These are phyloP conservation scores for Penicillium freii DNA, from an alignment of 2,329 filamentous ascomycete species.

Conservation along the genomic window DNA sequence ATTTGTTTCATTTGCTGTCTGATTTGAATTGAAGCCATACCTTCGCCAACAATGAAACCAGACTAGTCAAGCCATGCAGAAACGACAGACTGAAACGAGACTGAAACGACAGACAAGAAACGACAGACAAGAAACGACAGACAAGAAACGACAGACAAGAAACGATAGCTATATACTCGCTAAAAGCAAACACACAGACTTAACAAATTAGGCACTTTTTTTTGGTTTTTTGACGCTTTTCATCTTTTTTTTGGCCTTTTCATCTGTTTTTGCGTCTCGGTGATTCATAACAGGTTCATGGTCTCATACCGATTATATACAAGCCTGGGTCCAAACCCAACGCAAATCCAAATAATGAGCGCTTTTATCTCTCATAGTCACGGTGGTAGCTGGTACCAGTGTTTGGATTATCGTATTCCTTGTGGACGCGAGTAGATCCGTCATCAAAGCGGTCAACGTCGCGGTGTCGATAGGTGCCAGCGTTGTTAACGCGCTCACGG, in stretches of 20 bases:
- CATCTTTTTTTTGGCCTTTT: conserved; percentile 9
- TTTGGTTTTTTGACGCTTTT: neutral
- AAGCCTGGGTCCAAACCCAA: conserved; percentile 10
- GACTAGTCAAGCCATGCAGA: neutral
- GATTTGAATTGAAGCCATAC: conserved; percentile 3
- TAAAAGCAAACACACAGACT: neutral
- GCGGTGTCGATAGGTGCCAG: conserved; percentile 33
- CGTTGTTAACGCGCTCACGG: conserved; percentile 32
- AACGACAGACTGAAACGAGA: neutral
- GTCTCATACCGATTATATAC: conserved; percentile 14
- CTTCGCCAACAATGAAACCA: conserved; percentile 3
- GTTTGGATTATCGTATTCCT: conserved; percentile 36
- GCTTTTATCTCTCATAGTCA: conserved; percentile 28
- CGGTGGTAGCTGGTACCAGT: conserved; percentile 36
- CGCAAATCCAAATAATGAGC: neutral
- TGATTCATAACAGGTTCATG: conserved; percentile 5
- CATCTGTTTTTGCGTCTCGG: conserved; percentile 6
- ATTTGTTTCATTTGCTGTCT: neutral
- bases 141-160: too few relatives aligned
- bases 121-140: neutral
- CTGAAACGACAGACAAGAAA: neutral
- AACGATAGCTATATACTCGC: neutral
- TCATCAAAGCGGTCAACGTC: conserved; percentile 34
- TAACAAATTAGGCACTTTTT: neutral
- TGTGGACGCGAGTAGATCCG: conserved; percentile 30